A percentile compares a stretch with the other conserved stretches of the same genome.
These are phyloP conservation scores for Fusarium sp. DNA, from an alignment of 2,329 filamentous ascomycete species.

Conservation along the genomic window DNA sequence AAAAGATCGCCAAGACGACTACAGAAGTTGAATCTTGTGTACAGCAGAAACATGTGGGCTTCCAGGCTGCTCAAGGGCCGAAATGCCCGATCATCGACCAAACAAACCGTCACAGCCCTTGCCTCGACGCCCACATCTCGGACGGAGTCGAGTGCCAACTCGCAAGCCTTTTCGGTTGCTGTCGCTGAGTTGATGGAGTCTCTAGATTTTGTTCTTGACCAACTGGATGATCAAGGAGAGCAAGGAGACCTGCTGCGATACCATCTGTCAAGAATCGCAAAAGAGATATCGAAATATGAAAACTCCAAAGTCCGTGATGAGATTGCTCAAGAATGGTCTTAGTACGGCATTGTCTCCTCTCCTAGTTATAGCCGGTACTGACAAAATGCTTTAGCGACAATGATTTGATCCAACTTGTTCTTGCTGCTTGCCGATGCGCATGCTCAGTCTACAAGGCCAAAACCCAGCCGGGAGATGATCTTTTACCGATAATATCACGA, in stretches of 20 bases:
- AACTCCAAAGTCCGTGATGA: constrained; percentile 32
- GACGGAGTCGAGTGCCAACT: constrained; percentile 39
- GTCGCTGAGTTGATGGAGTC: constrained; percentile 39
- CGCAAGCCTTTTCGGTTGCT: constrained; percentile 39
- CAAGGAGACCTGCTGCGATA: constrained; percentile 41
- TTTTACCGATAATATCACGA: constrained; percentile 35
- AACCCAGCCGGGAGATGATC: constrained; percentile 14
- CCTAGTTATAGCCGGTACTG: background rate
- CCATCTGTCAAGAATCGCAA: constrained; percentile 38
- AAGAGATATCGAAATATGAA: constrained; percentile 41
- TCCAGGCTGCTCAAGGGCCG: constrained; percentile 4
- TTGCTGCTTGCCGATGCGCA: constrained; percentile 39
- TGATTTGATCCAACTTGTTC: constrained; percentile 19
- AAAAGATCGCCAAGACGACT: too few species aligned
- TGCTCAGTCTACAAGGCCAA: constrained; percentile 39
- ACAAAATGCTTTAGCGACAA: background rate
- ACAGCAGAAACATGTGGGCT: constrained; percentile 9
- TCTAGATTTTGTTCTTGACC: constrained; percentile 44
- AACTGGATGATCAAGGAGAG: constrained; percentile 40
- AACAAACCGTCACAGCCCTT: constrained; percentile 8
- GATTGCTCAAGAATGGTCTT: constrained; percentile 25
- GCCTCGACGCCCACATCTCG: constrained; percentile 15
- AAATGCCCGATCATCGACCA: background rate
- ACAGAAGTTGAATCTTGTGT: too few species aligned
- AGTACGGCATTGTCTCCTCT: background rate